Base-by-base conservation (phyloP, 2,329 filamentous ascomycete species). In the Phoma herbarum region DNA sequence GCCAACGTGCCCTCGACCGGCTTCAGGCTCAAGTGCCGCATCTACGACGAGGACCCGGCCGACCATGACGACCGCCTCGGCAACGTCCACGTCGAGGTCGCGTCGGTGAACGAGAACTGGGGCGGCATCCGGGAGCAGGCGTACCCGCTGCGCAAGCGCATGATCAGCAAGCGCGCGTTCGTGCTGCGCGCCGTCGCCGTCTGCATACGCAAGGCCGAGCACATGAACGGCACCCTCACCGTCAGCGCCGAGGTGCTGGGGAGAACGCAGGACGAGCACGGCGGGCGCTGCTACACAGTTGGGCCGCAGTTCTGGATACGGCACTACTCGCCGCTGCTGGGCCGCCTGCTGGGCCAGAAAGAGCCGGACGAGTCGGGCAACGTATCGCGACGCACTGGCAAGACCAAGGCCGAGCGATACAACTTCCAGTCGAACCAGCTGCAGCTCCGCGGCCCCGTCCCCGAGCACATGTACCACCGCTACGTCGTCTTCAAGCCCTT, bases 381-480 rank as follows among this genome's bases (percentile, higher is more conserved):
- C 1, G 45, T 66, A 2, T 73, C 67, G 31, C 60, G 69, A 26
- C 70, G 70, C 37, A 84, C 85, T 57, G 83, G 71, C 44, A 75
- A 71, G 57, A 55, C 67, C 11, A 75, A 83, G 63, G 83, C 87
- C 2, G 85, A 90, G 70, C 89, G 88, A 81, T 94, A 94, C 74
- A 92, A 95, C 77, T 98, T 98, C 78, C 93, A 97, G 82, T 91
- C 94, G 37, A 93, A 92, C 74, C 90, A 97, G 75, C 88, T 97
- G 70, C 94, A 97, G 75, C 84, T 98, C 8, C 83, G 85, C 44
- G 94, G 94, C 0, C 94, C 94, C 0, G 89, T 95, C 0, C 93
- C 94, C 0, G 81, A 86, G 2, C 82, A 88, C 61, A 82, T 98
- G 31, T 97, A 97, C 75, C 93, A 97, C 75, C 90, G 93, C 65